A percentile compares a stretch with the other conserved stretches of the same genome.
Conservation (phyloP, 129 eudicot genomes). For the Centrapalus pauciflorus region DNA sequence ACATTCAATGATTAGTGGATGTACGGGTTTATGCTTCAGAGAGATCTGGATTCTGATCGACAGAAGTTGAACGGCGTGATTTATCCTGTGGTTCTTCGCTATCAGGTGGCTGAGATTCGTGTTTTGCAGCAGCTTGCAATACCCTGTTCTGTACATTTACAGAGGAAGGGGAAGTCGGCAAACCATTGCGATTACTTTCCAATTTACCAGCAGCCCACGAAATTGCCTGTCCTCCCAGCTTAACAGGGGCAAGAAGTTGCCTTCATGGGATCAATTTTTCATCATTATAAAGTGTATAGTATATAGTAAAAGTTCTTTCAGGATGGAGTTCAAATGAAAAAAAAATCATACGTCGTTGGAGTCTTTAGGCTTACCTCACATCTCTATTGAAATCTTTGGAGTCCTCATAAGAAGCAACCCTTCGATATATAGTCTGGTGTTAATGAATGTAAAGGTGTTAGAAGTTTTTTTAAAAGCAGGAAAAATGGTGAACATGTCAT, state of each 20-base stretch:
- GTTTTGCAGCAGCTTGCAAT: conserved; percentile 96
- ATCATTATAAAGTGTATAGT: neutral
- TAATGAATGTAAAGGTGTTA: no score
- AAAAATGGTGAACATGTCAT: no score
- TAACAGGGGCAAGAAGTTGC: conserved; percentile 71
- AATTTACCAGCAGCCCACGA: conserved; percentile 82
- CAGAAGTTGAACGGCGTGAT: conserved; percentile 12
- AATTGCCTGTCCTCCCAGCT: conserved; percentile 79
- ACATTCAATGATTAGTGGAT: no score
- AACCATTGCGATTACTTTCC: conserved; percentile 62
- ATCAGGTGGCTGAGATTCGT: conserved; percentile 84
- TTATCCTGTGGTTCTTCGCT: conserved; percentile 36
- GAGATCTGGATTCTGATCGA: conserved; percentile 41
- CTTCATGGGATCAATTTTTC: conserved; percentile 27
- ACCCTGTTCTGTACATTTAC: conserved; percentile 86
- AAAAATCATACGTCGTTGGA: no score
- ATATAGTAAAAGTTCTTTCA: neutral
- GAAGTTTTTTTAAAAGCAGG: no score
- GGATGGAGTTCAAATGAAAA: neutral
- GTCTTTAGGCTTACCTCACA: conserved; percentile 56
- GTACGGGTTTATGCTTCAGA: conserved; percentile 49
- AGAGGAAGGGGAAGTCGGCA: conserved; percentile 91
- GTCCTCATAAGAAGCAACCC: conserved; percentile 69
- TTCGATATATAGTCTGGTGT: conserved; percentile 62
- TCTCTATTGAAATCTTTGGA: conserved; percentile 72